Conservation (phyloP, 768 basidiomycete species). For the Mycena indigotica region DNA sequence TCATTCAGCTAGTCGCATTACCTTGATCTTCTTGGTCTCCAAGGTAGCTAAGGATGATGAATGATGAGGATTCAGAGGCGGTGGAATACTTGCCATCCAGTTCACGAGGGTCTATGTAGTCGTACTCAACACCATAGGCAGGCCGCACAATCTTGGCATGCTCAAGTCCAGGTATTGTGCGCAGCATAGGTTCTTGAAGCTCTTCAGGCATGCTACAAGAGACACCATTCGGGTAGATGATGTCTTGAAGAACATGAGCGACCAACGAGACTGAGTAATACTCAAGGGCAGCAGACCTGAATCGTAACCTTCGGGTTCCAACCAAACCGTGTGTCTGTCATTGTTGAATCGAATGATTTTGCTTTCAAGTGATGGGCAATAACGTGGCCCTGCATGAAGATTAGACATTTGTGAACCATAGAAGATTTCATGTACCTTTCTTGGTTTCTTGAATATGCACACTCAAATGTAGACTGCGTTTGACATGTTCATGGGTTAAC, state of each 20-base stretch:
- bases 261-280: slow-evolving; percentile 6
- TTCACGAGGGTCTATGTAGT: slow-evolving; percentile 85
- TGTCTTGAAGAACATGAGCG: slow-evolving; percentile 44
- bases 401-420: neutral
- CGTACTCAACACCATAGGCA: slow-evolving; percentile 93
- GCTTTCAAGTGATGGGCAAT: slow-evolving; percentile 89
- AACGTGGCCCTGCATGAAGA: slow-evolving; percentile 70
- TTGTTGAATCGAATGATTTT: slow-evolving; percentile 84
- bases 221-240: slow-evolving; percentile 90
- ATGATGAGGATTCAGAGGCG: neutral
- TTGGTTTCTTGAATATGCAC: slow-evolving; percentile 88
- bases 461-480: slow-evolving; percentile 73
- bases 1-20: slow-evolving; percentile 21
- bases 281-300: slow-evolving; percentile 50
- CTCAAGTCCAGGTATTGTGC: slow-evolving; percentile 83
- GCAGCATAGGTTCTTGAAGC: slow-evolving; percentile 79
- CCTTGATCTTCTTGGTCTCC: slow-evolving; percentile 83
- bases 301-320: slow-evolving; percentile 92
- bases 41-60: slow-evolving; percentile 60
- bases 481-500: slow-evolving; percentile 73
- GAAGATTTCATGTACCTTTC: slow-evolving; percentile 54
- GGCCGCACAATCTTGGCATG: slow-evolving; percentile 81
- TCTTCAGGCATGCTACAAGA: slow-evolving; percentile 89
- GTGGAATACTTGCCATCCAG: slow-evolving; percentile 56
- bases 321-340: slow-evolving; percentile 74